Percentiles rank a stretch among this genome's conserved stretches.
Evolutionary conservation across 2,329 filamentous ascomycete genomes (phyloP).

Genomic region (Leptographium procerum): DNA sequence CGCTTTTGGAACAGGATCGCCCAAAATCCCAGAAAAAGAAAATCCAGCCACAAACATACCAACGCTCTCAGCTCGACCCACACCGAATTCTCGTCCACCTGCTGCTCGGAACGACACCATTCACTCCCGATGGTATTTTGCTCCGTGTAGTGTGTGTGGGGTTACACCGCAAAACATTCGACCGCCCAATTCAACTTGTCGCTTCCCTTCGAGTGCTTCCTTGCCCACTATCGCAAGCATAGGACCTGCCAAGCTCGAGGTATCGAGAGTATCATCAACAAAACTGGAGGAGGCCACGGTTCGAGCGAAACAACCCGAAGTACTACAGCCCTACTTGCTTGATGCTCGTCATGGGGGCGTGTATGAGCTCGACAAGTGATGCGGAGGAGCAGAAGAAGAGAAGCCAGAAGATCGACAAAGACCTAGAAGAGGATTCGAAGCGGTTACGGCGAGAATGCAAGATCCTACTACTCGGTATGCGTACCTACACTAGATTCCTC

Average conservation of each 20-base stretch:
- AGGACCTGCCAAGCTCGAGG: neutral
- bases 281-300: too few relatives aligned
- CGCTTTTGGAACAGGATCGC: neutral
- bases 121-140: neutral
- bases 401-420: constrained; percentile 90
- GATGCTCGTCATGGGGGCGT: constrained; percentile 62
- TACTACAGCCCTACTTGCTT: neutral
- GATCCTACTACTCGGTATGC: constrained; percentile 81
- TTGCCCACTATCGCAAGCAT: neutral
- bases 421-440: constrained; percentile 87
- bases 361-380: constrained; percentile 80
- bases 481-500: neutral
- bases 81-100: neutral
- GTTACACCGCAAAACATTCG: constrained; percentile 1
- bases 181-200: too few relatives aligned
- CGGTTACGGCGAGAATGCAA: constrained; percentile 96
- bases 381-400: constrained; percentile 90
- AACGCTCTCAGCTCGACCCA: neutral
- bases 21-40: neutral
- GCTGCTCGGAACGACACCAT: neutral
- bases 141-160: constrained; percentile 2
- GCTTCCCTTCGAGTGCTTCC: neutral
- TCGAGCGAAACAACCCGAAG: neutral
- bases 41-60: neutral
- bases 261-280: neutral